phyloP scores from a whole-genome alignment of 331 rosid species.

The Erythrophleum ivorense region DNA sequence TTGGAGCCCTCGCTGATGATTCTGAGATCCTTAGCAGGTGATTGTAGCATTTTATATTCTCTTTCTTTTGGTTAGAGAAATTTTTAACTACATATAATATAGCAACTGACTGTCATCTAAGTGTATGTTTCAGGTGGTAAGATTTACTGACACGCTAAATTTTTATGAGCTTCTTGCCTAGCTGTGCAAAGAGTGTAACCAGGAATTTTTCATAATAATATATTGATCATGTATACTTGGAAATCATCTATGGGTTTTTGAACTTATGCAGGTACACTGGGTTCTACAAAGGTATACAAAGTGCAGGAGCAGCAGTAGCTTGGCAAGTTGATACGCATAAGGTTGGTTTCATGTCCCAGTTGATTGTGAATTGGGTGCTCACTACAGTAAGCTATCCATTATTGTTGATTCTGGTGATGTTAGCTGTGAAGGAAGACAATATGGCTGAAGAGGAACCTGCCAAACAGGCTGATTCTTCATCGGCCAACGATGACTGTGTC shows the following conservation, averaged over 20 bases:
- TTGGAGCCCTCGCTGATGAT: slow-evolving; percentile 86
- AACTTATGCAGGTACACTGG: slow-evolving; percentile 58
- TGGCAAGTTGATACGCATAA: slow-evolving; percentile 61
- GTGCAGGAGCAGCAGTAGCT: slow-evolving; percentile 79
- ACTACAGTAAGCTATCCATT: slow-evolving; percentile 64
- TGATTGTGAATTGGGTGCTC: slow-evolving; percentile 61
- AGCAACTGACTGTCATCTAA: background rate
- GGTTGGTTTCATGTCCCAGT: slow-evolving; percentile 49
- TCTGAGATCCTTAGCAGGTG: slow-evolving; percentile 96
- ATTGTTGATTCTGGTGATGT: slow-evolving; percentile 47
- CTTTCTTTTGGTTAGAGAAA: background rate
- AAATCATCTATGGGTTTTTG: background rate
- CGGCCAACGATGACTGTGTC: slow-evolving; percentile 4
- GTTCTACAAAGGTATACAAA: slow-evolving; percentile 71
- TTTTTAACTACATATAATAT: background rate
- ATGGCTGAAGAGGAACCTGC: slow-evolving; percentile 29
- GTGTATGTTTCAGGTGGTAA: background rate
- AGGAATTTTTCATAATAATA: background rate
- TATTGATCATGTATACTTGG: background rate
- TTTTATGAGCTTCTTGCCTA: background rate
- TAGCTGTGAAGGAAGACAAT: slow-evolving; percentile 59
- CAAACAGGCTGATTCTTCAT: slow-evolving; percentile 33
- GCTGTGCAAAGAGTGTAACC: background rate
- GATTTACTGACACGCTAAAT: background rate
- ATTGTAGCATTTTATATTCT: background rate